Evolutionary conservation across 148 eudicot genomes (phyloP), one percentile per base, ranked within the genome.

Genomic region (Cornus controversa): DNA sequence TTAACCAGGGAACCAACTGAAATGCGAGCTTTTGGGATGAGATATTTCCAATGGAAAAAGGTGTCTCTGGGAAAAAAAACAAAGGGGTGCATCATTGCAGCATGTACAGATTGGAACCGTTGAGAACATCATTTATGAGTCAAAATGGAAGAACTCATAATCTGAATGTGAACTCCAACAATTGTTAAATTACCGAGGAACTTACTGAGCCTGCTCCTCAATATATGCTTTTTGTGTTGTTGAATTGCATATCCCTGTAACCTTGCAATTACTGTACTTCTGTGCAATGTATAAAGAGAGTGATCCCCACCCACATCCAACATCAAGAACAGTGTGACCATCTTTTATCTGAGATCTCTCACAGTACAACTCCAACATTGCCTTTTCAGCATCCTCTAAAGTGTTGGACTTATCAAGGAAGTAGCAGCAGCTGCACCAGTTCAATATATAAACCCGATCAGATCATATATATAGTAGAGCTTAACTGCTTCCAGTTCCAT

Each of bases 281-380:
- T 85, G 87, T 26, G 98, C 99, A 68, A 96, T 85, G 85, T 85
- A 92, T 47, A 96, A 71, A 64, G 85, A 53, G n/a, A 96, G 94
- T 27, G 99, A 92, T 57, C 99, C 99, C 99, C 99, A 96, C 60
- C 99, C 99, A 86, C 99, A 96, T 15, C 99, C 99, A 75, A 96
- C 88, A 85, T 96, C 99, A 83, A 93, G 98, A 86, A 96, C 94
- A 60, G 90, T 80, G 36, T 96, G 97, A 13, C 98, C 98, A 70
- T 93, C 99, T 89, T 91, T 69, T 54, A 96, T 24, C 73, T 89
- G 84, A 27, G 92, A 86, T 77, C 97, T 89, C 85, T 92, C 90
- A 79, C 99, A 96, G 80, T 93, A 96, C 37, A 92, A 65, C 14
- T 96, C 90, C 47, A 96, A 47, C 98, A 92, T 96, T 26, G 91